phyloP scores from a whole-genome alignment of 148 eudicot genomes.

The Rhododendron henanense region DNA sequence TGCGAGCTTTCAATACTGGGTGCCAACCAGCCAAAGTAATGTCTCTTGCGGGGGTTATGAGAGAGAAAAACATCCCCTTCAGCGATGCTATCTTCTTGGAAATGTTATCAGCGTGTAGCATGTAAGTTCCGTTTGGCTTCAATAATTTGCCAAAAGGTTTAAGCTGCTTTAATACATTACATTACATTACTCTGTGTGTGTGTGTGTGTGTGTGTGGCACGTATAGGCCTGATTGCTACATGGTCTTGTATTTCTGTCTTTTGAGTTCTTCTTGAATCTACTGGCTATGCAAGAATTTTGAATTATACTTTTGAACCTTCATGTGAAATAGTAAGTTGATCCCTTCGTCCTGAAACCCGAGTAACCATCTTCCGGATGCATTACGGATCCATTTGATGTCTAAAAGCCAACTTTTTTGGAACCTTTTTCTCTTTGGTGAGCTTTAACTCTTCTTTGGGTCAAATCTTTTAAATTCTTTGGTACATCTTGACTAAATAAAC shows the following conservation, averaged over 20 bases:
- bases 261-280: neutral
- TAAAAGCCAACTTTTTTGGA: neutral
- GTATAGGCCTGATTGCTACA: neutral
- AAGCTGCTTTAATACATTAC: neutral
- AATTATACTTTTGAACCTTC: neutral
- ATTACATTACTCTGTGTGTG: neutral
- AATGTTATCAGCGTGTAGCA: conserved; percentile 80
- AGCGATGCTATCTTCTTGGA: conserved; percentile 70
- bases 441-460: neutral
- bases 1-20: no score
- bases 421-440: neutral
- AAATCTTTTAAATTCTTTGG: neutral
- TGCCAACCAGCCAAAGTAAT: no score
- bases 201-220: no score
- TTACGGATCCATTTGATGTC: neutral
- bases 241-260: neutral
- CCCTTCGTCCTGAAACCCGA: neutral
- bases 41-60: conserved; percentile 49
- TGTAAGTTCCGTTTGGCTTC: conserved; percentile 49
- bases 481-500: neutral
- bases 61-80: conserved; percentile 52
- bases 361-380: neutral
- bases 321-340: neutral
- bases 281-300: neutral
- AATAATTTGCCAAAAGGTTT: neutral